Conservation (phyloP, 176 grass and related monocot genomes). For the Lolium rigidum region DNA sequence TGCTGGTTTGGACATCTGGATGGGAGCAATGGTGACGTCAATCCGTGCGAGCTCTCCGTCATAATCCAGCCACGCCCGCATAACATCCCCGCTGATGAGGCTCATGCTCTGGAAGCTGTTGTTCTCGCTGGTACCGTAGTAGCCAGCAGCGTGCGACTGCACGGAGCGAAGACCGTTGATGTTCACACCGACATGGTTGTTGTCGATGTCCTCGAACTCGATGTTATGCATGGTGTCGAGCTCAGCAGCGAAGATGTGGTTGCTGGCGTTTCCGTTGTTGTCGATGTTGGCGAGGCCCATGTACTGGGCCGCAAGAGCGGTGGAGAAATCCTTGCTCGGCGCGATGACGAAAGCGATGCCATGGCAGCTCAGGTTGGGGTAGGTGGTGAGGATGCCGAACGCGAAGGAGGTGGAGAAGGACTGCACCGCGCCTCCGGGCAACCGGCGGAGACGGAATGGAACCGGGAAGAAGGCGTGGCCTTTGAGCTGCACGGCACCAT, state of each 20-base stretch:
- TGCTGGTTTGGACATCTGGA: background rate
- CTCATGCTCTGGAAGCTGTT: background rate
- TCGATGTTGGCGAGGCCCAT: slow-evolving; percentile 10
- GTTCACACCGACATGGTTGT: slow-evolving; percentile 7
- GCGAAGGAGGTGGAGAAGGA: slow-evolving; percentile 12
- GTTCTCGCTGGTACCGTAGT: background rate
- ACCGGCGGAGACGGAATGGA: background rate
- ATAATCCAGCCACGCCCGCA: slow-evolving; percentile 4
- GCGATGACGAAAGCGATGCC: slow-evolving; percentile 1
- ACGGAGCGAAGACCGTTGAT: background rate
- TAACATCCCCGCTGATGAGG: slow-evolving; percentile 13
- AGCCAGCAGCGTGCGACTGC: background rate
- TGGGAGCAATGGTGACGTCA: background rate
- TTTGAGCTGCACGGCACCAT: slow-evolving; percentile 11
- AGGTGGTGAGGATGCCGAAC: background rate
- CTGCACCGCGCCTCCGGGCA: background rate
- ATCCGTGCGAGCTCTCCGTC: background rate
- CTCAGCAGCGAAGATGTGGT: slow-evolving; percentile 3
- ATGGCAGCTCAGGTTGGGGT: slow-evolving; percentile 19
- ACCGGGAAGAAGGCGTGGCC: slow-evolving; percentile 2
- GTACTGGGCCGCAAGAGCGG: slow-evolving; percentile 1
- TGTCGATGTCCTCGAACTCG: slow-evolving; percentile 13
- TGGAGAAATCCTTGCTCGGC: background rate
- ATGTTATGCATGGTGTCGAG: slow-evolving; percentile 15
- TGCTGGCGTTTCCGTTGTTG: slow-evolving; percentile 17